Evolutionary conservation across 306 rosid species (phyloP), one percentile per base, ranked within the genome.

Genomic region (Glycyrrhiza uralensis): DNA sequence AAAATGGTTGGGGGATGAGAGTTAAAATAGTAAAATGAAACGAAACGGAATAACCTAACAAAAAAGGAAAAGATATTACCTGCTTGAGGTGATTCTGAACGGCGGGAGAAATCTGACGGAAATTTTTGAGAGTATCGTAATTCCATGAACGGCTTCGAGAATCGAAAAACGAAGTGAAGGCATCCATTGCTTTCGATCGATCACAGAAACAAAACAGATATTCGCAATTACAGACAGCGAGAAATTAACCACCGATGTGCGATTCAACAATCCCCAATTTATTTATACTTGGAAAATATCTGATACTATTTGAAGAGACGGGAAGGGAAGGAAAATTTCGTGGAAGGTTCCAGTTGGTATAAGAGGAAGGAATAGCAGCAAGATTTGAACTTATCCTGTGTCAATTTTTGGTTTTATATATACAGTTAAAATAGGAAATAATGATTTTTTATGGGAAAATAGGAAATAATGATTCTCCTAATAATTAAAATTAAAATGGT

Each of bases 21-120:
- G n/a, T n/a, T n/a, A n/a, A n/a, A n/a, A n/a, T n/a, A n/a, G n/a
- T n/a, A n/a, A n/a, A n/a, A n/a, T n/a, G n/a, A n/a, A n/a, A n/a
- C n/a, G n/a, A n/a, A n/a, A n/a, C n/a, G n/a, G n/a, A n/a, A n/a
- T n/a, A n/a, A n/a, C n/a, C n/a, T n/a, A n/a, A n/a, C n/a, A n/a
- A n/a, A n/a, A n/a, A n/a, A n/a, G 4, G 5, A 4, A 10, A 10
- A 3, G 17, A 6, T n/a, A 18, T n/a, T n/a, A 77, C 82, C 77
- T 77, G 82, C 50, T 89, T 85, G 81, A 94, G 97, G 69, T 91
- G 99, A 75, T 76, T 78, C 73, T 89, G 97, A 41, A 94, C 96
- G 24, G 33, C 6, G 2, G 96, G 96, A 56, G 96, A 89, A 82
- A 91, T 94, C 50, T 89, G 88, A 14, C 86, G 86, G 88, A 88